Evolutionary conservation across 1,139 yeast species (phyloP), one percentile per base, ranked within the genome.

Genomic region (Candida frijolesensis): DNA sequence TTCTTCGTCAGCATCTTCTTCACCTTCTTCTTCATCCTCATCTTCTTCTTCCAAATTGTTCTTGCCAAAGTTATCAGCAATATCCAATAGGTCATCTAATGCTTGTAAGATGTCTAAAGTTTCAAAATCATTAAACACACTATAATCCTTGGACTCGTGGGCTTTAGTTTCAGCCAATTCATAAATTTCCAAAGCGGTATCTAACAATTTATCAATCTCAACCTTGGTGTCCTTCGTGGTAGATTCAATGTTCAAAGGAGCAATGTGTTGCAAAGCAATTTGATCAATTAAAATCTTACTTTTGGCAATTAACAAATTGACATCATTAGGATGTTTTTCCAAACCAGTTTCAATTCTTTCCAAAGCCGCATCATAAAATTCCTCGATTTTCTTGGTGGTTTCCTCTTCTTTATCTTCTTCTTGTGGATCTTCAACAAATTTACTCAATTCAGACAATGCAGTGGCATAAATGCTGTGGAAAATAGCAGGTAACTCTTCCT

Each of bases 401-500:
- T 35, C 42, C 11, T n/a, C 7, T 38, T 38, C 42, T 25, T 18
- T 8, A 19, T 25, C 42, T 38, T 38, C 42, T 15, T 43, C 32
- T 11, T 33, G 15, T 16, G 11, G 8, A 45, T 71, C 71, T 42
- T 68, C 71, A 9, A 76, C 68, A 66, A 82, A 85, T 34, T 72
- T 74, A 2, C 92, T 84, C 59, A 90, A 72, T 52, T 87, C 90
- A 37, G 86, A 76, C 48, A 92, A 72, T 0, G 96, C 85, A 46
- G 81, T 70, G 0, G 90, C 91, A 64, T 91, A 92, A 32, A 87
- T 80, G 8, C 85, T 72, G 63, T 89, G 89, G 66, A 90, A 89
- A 45, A 74, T 74, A 16, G 83, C 84, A 14, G 85, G 82, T 18
- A 88, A 64, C 45, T 60, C 54, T 50, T 65, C 61, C 18, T 55